These are phyloP conservation scores for Nymphaea colorata DNA, from an alignment of 164 flowering plant genomes.

Conservation along the genomic window DNA sequence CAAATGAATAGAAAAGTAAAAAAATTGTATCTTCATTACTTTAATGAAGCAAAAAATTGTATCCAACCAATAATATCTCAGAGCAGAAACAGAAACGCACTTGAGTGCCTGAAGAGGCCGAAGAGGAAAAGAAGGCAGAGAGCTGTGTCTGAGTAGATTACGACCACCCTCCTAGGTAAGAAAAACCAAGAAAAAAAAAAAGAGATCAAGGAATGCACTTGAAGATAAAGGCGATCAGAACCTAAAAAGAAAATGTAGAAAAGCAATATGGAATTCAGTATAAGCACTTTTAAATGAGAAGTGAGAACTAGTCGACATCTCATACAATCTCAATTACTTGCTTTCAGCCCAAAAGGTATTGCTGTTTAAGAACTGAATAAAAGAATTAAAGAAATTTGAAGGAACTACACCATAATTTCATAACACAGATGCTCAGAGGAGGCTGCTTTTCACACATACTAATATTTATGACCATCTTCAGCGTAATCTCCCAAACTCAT, in stretches of 20 bases:
- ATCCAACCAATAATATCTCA: neutral
- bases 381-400: no score
- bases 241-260: neutral
- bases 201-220: neutral
- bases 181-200: neutral
- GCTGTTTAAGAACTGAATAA: no score
- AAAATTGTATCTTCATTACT: neutral
- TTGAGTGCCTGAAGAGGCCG: conserved; percentile 88
- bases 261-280: neutral
- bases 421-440: no score
- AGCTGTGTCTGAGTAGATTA: neutral
- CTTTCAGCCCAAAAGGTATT: no score
- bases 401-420: no score
- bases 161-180: conserved; percentile 46
- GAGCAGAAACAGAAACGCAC: conserved; percentile 22
- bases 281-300: no score
- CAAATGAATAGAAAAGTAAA: no score
- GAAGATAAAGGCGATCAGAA: neutral
- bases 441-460: no score
- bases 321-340: no score
- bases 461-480: no score
- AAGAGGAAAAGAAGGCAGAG: conserved; percentile 63
- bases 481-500: neutral
- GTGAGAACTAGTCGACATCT: no score
- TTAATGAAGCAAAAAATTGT: neutral